Evolutionary conservation across 805 yeast genomes (phyloP), one percentile per base, ranked within the genome.

Genomic region (Scheffersomyces lignosus): DNA sequence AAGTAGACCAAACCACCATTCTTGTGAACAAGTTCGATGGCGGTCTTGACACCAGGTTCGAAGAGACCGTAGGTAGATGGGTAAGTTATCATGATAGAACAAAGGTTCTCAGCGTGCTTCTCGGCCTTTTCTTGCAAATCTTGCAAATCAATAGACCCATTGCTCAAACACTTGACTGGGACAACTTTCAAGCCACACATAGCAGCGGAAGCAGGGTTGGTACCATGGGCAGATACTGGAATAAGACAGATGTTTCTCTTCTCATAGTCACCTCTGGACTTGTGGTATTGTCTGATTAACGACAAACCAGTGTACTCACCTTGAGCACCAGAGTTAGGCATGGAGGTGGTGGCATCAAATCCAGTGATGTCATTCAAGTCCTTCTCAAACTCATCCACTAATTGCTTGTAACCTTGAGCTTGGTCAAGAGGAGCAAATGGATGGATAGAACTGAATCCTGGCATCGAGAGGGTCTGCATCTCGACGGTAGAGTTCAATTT

Each of bases 311-410:
- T 79, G 66, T 85, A 93, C 65, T 93, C 99, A 63, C 99, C 99
- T 64, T 91, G 96, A 27, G 99, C 98, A 49, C 99, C 99, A 27
- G 97, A 87, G 60, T 93, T 93, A 45, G 99, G 99, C 82, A 88
- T 95, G 41, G 87, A 69, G 2, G 97, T 86, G 15, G 95, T 83
- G 27, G 87, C 91, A 43, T 81, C 87, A 54, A 93, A 88, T 0
- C 98, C 98, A 8, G 99, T 91, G 46, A 93, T 90, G 46, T 85
- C 87, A 38, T 90, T 86, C 48, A 93, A 71, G 62, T 93, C 98
- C 25, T 71, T 67, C 60, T 87, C 96, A 23, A 93, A 76, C 56
- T 87, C 95, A 15, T 63, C 56, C 34, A 90, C 78, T 41, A 93
- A 65, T 56, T 85, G 83, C 47, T 74, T 59, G 64, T 91, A 93